Percentiles rank a stretch among this genome's conserved stretches.
phyloP scores from a whole-genome alignment of 345 rosid genomes.

The Heritiera fomes region DNA sequence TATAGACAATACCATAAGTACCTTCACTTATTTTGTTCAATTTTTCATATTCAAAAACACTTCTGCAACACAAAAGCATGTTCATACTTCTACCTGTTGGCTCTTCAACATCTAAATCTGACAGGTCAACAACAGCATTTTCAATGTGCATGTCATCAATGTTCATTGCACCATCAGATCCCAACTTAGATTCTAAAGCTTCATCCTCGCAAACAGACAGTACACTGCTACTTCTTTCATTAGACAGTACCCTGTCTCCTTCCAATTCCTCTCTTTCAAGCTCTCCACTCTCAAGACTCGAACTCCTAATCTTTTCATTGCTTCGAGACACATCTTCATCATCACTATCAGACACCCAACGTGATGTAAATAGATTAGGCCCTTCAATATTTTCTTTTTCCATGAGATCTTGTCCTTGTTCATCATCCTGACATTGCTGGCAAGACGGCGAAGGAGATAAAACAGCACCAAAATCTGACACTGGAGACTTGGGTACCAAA shows the following conservation, averaged over 20 bases:
- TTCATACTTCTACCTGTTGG: conserved; percentile 36
- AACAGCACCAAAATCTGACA: conserved; percentile 14
- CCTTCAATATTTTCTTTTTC: conserved; percentile 45
- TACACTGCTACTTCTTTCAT: conserved; percentile 28
- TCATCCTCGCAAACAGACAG: conserved; percentile 29
- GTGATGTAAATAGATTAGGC: conserved; percentile 47
- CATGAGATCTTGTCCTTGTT: conserved; percentile 30
- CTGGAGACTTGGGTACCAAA: conserved; percentile 23
- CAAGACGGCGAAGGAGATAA: conserved; percentile 16
- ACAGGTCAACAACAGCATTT: conserved; percentile 24
- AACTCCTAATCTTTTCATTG: conserved; percentile 25
- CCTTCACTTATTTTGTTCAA: conserved; percentile 85
- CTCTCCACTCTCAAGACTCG: conserved; percentile 54
- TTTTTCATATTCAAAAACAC: conserved; percentile 64
- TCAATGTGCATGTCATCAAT: conserved; percentile 24
- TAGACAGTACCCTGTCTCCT: conserved; percentile 24
- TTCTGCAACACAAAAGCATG: conserved; percentile 69
- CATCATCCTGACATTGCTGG: conserved; percentile 27
- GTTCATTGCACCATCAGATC: conserved; percentile 31
- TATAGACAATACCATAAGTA: conserved; percentile 81
- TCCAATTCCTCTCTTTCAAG: conserved; percentile 35
- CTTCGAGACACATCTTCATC: conserved; percentile 31
- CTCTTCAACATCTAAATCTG: conserved; percentile 37
- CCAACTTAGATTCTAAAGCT: conserved; percentile 33
- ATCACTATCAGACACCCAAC: conserved; percentile 61